A percentile compares a stretch with the other conserved stretches of the same genome.
Conservation (phyloP, 2,329 filamentous ascomycete genomes). For the Fusarium mangiferae region DNA sequence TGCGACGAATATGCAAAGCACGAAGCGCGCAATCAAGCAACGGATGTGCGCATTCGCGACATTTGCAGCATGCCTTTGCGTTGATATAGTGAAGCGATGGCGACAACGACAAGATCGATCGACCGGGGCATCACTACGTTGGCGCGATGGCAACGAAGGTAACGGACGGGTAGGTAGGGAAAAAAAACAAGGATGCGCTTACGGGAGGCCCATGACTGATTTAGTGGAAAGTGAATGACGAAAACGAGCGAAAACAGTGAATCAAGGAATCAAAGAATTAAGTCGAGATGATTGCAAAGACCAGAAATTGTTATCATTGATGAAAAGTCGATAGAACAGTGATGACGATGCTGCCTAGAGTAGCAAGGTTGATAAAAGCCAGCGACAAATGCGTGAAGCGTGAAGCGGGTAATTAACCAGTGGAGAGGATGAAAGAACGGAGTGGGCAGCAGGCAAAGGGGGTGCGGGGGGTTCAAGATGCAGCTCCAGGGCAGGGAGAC, state of each 20-base stretch:
- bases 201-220: constrained; percentile 59
- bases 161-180: neutral
- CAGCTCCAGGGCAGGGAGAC: constrained; percentile 13
- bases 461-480: constrained; percentile 25
- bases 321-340: constrained; percentile 11
- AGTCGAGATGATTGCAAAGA: neutral
- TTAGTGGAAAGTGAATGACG: constrained; percentile 22
- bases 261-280: neutral
- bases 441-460: constrained; percentile 34
- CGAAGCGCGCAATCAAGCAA: constrained; percentile 15
- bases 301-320: constrained; percentile 5
- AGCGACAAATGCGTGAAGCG: constrained; percentile 27
- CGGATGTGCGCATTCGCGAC: constrained; percentile 26
- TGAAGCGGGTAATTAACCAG: constrained; percentile 36
- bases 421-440: constrained; percentile 40
- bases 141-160: constrained; percentile 33
- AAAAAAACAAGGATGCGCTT: constrained; percentile 48
- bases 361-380: constrained; percentile 24
- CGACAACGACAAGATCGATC: constrained; percentile 32
- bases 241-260: constrained; percentile 7
- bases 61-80: constrained; percentile 31
- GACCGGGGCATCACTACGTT: constrained; percentile 37
- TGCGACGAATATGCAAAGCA: constrained; percentile 20
- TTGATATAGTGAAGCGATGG: constrained; percentile 29
- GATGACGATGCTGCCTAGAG: constrained; percentile 35